Evolutionary conservation across 2,329 filamentous ascomycete genomes (phyloP).

Genomic region (Scedosporium apiospermum): DNA sequence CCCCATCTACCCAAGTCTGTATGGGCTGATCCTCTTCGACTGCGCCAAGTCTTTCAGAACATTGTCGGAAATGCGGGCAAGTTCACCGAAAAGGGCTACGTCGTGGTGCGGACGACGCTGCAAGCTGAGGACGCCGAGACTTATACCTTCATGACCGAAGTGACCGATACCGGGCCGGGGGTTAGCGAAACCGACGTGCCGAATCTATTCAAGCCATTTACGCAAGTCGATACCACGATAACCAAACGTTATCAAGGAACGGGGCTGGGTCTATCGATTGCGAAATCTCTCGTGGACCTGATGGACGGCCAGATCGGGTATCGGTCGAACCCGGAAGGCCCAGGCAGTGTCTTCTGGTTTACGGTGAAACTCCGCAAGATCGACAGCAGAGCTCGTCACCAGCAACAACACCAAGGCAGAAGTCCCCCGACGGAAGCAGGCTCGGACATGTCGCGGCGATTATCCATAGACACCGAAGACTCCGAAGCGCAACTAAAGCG

Average conservation of each 20-base stretch:
- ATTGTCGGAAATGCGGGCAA: conserved; percentile 52
- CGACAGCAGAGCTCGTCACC: conserved; percentile 9
- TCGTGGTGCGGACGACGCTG: conserved; percentile 33
- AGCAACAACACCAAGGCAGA: conserved; percentile 17
- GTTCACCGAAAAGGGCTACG: conserved; percentile 47
- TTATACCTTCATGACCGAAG: conserved; percentile 39
- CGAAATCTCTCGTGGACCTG: conserved; percentile 43
- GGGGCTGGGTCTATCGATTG: conserved; percentile 47
- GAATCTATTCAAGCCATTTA: conserved; percentile 46
- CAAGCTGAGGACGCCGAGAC: conserved; percentile 28
- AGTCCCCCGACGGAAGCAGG: conserved; percentile 10
- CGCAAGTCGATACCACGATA: conserved; percentile 42
- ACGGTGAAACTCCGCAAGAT: conserved; percentile 30
- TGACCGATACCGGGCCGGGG: conserved; percentile 45
- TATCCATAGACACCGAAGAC: conserved; percentile 17
- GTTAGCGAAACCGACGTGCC: conserved; percentile 32
- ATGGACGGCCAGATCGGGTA: conserved; percentile 40
- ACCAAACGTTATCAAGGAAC: conserved; percentile 45
- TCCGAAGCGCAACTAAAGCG: conserved; percentile 11
- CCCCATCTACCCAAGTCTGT: conserved; percentile 17
- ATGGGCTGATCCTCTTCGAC: conserved; percentile 49
- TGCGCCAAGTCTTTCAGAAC: conserved; percentile 54
- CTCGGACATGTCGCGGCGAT: conserved; percentile 2
- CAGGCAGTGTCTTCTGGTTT: conserved; percentile 44
- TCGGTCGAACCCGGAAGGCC: conserved; percentile 31